phyloP scores from a whole-genome alignment of 148 eudicot species.

The Limonium bicolor region DNA sequence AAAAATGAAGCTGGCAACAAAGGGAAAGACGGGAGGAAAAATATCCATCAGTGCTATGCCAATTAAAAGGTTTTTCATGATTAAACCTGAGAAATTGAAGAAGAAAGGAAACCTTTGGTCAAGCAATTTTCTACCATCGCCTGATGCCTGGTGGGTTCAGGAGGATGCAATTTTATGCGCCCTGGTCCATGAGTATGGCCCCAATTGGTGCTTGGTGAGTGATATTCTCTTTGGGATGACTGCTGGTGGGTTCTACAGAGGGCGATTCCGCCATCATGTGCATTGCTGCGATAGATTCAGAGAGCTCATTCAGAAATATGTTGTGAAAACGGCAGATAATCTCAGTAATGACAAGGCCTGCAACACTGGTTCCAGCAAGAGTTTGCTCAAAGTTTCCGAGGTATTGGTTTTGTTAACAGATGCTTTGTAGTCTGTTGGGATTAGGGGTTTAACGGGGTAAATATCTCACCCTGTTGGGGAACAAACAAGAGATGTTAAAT shows the following conservation, averaged over 20 bases:
- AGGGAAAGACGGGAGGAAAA: conserved; percentile 58
- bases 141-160: conserved; percentile 74
- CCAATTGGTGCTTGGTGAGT: conserved; percentile 88
- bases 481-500: neutral
- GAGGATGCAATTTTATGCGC: conserved; percentile 93
- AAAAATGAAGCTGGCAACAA: conserved; percentile 45
- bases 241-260: conserved; percentile 79
- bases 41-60: conserved; percentile 53
- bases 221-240: conserved; percentile 70
- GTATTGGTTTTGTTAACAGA: conserved; percentile 33
- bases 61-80: conserved; percentile 49
- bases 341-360: conserved; percentile 47
- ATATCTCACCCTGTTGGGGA: neutral
- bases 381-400: conserved; percentile 79
- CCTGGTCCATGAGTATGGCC: conserved; percentile 81
- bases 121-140: conserved; percentile 51
- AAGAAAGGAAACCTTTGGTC: conserved; percentile 73
- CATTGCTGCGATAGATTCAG: conserved; percentile 92
- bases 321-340: conserved; percentile 42
- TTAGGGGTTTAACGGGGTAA: neutral
- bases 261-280: conserved; percentile 75
- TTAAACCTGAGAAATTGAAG: conserved; percentile 68
- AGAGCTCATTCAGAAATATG: conserved; percentile 74
- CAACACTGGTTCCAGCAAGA: conserved; percentile 44
- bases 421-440: too few relatives aligned